phyloP scores from a whole-genome alignment of 257 asterid genomes.

The Solanum ossicruentum region DNA sequence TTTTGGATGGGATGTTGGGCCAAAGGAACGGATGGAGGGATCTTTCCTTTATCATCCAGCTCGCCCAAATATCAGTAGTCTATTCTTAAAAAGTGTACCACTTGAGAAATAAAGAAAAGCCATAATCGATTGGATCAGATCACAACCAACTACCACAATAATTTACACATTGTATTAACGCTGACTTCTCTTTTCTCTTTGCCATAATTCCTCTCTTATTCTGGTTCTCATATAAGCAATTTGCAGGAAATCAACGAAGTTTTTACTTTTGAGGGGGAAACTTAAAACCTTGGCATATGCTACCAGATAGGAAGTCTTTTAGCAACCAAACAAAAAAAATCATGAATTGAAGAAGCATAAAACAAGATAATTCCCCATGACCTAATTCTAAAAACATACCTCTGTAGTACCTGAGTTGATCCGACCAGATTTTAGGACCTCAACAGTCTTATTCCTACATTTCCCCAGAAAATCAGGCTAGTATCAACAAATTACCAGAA shows the following conservation, averaged over 20 bases:
- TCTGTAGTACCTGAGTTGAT: conserved; percentile 59
- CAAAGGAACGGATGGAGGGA: background rate
- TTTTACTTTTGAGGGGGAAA: background rate
- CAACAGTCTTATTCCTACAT: conserved; percentile 41
- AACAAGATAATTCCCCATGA: background rate
- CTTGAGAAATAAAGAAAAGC: background rate
- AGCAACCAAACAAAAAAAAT: background rate
- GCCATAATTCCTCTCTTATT: background rate
- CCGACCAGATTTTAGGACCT: conserved; percentile 47
- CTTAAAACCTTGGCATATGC: background rate
- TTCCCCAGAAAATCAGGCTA: background rate
- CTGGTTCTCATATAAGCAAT: background rate
- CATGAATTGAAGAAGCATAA: background rate
- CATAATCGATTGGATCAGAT: background rate
- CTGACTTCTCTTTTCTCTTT: background rate
- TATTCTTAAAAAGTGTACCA: background rate
- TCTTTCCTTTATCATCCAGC: background rate
- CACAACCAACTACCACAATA: background rate
- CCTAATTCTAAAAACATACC: conserved; percentile 23
- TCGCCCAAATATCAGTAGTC: background rate
- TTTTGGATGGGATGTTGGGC: background rate
- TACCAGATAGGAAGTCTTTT: background rate
- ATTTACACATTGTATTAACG: background rate
- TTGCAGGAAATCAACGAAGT: background rate
- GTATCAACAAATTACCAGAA: background rate